Evolutionary conservation across 2,329 filamentous ascomycete species (phyloP).

Genomic region (Ceratocystis colombiana): DNA sequence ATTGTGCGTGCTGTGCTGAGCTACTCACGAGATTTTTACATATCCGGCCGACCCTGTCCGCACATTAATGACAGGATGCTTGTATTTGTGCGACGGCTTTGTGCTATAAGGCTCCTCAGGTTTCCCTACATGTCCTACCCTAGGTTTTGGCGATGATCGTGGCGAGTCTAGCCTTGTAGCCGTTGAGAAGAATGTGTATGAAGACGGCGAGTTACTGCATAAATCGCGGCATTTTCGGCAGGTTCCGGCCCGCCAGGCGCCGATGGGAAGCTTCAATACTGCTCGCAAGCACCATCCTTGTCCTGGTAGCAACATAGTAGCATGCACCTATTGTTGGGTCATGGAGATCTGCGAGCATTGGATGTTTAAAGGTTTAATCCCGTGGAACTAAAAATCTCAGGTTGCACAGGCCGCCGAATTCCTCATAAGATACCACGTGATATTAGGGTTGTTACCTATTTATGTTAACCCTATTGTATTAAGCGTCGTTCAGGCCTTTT

Average conservation of each 20-base stretch:
- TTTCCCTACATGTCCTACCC: too few species aligned
- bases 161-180: background rate
- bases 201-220: background rate
- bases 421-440: background rate
- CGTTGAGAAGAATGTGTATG: background rate
- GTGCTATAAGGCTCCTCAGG: background rate
- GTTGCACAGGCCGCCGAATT: background rate
- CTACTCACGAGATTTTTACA: conserved; percentile 43
- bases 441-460: background rate
- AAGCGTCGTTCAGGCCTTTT: background rate
- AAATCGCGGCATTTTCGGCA: background rate
- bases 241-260: background rate
- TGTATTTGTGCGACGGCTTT: background rate
- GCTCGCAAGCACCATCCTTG: background rate
- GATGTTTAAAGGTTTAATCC: background rate
- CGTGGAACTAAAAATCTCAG: background rate
- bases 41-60: conserved; percentile 41
- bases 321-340: background rate
- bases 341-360: background rate
- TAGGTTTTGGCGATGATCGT: background rate
- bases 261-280: too few species aligned
- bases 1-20: background rate
- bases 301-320: background rate
- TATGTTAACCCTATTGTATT: conserved; percentile 2
- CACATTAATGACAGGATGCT: conserved; percentile 33